A percentile compares a stretch with the other conserved stretches of the same genome.
These are phyloP conservation scores for Phytophthora kernoviae DNA, from an alignment of 352 stramenopile genomes.

Conservation along the genomic window DNA sequence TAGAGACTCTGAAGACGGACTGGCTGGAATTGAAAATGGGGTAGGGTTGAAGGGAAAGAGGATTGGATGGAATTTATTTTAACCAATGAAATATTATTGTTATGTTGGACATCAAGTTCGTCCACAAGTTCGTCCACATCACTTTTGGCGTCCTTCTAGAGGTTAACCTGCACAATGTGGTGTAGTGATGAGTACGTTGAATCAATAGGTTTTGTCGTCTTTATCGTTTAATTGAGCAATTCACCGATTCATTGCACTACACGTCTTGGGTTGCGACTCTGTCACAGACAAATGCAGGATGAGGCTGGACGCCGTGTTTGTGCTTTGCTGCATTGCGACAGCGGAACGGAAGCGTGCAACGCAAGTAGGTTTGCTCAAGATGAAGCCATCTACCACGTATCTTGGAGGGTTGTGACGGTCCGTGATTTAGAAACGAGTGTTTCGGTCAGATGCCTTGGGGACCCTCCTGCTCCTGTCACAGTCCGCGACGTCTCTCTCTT, in stretches of 20 bases:
- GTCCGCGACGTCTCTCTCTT: conserved; percentile 10
- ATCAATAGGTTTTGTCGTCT: too few species aligned
- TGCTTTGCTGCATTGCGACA: background rate
- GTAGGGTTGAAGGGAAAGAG: conserved; percentile 3
- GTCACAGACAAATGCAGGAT: too few species aligned
- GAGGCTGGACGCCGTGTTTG: background rate
- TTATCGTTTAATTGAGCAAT: too few species aligned
- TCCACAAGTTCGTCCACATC: too few species aligned
- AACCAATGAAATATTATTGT: too few species aligned
- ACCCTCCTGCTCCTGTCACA: conserved; percentile 20
- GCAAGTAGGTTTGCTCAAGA: background rate
- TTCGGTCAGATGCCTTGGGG: conserved; percentile 4
- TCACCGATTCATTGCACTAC: too few species aligned
- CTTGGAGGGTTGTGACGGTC: conserved; percentile 4
- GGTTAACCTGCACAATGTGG: too few species aligned
- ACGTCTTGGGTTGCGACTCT: too few species aligned
- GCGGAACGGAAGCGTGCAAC: background rate
- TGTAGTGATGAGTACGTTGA: too few species aligned
- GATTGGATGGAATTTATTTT: background rate
- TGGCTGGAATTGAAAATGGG: background rate
- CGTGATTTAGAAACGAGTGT: background rate
- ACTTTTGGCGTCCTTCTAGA: too few species aligned
- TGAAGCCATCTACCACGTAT: conserved; percentile 4
- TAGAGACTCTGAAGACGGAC: background rate
- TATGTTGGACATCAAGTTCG: too few species aligned